Conservation (phyloP, 2,329 filamentous ascomycete genomes). For the Cytospora mali region DNA sequence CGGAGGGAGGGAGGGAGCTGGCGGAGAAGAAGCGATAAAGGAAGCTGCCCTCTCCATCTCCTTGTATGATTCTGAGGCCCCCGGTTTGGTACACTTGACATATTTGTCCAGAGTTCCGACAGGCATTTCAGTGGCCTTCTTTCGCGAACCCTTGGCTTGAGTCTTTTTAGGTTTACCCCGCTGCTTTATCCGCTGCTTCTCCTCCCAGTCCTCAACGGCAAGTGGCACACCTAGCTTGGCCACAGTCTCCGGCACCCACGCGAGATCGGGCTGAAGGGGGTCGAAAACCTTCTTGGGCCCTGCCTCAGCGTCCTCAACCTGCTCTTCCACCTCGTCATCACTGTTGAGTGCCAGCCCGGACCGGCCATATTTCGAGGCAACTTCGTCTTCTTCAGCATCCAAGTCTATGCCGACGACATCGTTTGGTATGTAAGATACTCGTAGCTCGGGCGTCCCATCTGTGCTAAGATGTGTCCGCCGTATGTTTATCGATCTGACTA, state of each 20-base stretch:
- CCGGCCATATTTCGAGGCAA: conserved; percentile 46
- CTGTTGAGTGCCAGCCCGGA: conserved; percentile 63
- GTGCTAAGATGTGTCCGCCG: conserved; percentile 72
- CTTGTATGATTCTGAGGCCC: background rate
- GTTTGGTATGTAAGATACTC: conserved; percentile 75
- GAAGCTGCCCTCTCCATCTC: background rate
- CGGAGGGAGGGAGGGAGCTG: conserved; percentile 4
- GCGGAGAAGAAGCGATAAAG: conserved; percentile 1
- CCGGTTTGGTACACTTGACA: conserved; percentile 41
- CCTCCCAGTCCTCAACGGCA: conserved; percentile 67
- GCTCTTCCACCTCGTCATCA: conserved; percentile 63
- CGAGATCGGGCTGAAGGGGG: conserved; percentile 64
- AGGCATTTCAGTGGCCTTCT: conserved; percentile 32
- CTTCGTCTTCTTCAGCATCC: conserved; percentile 66
- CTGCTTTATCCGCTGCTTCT: conserved; percentile 39
- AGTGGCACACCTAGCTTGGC: conserved; percentile 66
- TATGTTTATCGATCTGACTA: conserved; percentile 69
- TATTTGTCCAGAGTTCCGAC: conserved; percentile 43
- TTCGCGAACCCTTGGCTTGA: conserved; percentile 26
- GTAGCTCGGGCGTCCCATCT: conserved; percentile 75
- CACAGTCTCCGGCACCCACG: conserved; percentile 70
- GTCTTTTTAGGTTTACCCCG: conserved; percentile 26
- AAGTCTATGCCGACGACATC: conserved; percentile 79
- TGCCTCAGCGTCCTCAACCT: conserved; percentile 33
- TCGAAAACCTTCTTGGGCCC: conserved; percentile 56